Conservation (phyloP, 2,329 filamentous ascomycete species). For the Onygena corvina region DNA sequence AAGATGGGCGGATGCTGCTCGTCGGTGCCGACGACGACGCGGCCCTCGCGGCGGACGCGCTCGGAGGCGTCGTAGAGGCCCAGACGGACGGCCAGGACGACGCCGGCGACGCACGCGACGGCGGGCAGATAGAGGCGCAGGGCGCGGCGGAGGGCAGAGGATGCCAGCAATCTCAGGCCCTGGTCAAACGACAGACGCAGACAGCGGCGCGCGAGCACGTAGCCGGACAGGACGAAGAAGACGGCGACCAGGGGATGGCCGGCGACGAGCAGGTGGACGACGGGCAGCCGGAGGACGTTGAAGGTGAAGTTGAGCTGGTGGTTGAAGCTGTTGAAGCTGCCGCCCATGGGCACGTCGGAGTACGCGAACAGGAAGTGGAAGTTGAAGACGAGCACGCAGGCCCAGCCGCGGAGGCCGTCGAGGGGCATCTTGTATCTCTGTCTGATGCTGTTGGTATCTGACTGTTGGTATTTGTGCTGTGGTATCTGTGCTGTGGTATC, state of each 20-base stretch:
- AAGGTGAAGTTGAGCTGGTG: slow-evolving; percentile 32
- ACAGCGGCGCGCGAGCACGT: slow-evolving; percentile 35
- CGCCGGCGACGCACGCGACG: slow-evolving; percentile 26
- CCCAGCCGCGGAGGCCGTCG: slow-evolving; percentile 35
- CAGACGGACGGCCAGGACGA: slow-evolving; percentile 33
- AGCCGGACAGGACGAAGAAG: slow-evolving; percentile 39
- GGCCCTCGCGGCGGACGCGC: slow-evolving; percentile 26
- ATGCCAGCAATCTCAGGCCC: slow-evolving; percentile 30
- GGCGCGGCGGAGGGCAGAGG: slow-evolving; percentile 35
- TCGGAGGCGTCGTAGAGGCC: slow-evolving; percentile 32
- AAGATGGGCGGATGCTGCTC: slow-evolving; percentile 35
- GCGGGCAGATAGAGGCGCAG: slow-evolving; percentile 34
- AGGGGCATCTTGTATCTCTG: too few species aligned
- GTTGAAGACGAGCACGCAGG: slow-evolving; percentile 36
- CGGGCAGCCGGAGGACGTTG: slow-evolving; percentile 31
- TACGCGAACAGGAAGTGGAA: slow-evolving; percentile 37
- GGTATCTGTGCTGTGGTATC: too few species aligned
- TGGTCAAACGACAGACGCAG: slow-evolving; percentile 31
- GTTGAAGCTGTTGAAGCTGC: slow-evolving; percentile 33
- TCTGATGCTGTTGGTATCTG: too few species aligned
- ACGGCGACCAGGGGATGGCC: slow-evolving; percentile 39
- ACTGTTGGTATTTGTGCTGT: too few species aligned
- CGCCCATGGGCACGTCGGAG: slow-evolving; percentile 31
- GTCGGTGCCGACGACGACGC: slow-evolving; percentile 30
- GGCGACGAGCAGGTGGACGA: slow-evolving; percentile 33